Evolutionary conservation across 345 rosid genomes (phyloP), one percentile per base, ranked within the genome.

Genomic region (Euclidium syriacum): DNA sequence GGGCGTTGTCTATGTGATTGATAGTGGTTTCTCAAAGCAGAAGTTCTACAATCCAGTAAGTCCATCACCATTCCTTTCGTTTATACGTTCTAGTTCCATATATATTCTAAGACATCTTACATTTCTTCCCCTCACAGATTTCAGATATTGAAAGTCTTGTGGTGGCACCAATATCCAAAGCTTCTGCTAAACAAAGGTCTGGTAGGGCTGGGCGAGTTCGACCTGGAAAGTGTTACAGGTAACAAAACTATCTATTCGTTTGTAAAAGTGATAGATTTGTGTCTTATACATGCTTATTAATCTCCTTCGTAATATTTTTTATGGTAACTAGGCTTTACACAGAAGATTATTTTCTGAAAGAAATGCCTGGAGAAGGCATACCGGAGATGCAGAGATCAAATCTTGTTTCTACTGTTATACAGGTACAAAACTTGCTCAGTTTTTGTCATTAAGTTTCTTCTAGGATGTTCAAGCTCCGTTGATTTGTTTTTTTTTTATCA

Each of bases 161-260:
- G 26, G 90, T 94, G 56, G 90, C 97, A 47, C 95, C 99, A 42
- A 87, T 90, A 73, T 90, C 97, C 34, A 90, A 90, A 75, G 99
- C 99, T 57, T 94, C 99, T 69, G 96, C 99, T 46, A 84, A 85
- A 46, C 99, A 94, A 75, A 85, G 99, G 73, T 79, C 99, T 69
- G 99, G 99, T 62, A 85, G 99, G 72, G 97, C 99, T 58, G 97
- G 99, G 56, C 78, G 97, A 75, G 76, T 94, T 63, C 85, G 97
- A 43, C 97, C 96, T 10, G 99, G 99, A 50, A 90, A 90, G 66
- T 94, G 99, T 77, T 94, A 85, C 83, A 87, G 98, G 98, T 92
- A 38, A 58, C 32, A 56, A 30, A 38, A 58, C 32, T 59, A 30
- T 49, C 23, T 55, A 25, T 39, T 17, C 59, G 6, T 55, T 12